phyloP scores from a whole-genome alignment of 2,329 filamentous ascomycete genomes.

The Aspergillus sp. region DNA sequence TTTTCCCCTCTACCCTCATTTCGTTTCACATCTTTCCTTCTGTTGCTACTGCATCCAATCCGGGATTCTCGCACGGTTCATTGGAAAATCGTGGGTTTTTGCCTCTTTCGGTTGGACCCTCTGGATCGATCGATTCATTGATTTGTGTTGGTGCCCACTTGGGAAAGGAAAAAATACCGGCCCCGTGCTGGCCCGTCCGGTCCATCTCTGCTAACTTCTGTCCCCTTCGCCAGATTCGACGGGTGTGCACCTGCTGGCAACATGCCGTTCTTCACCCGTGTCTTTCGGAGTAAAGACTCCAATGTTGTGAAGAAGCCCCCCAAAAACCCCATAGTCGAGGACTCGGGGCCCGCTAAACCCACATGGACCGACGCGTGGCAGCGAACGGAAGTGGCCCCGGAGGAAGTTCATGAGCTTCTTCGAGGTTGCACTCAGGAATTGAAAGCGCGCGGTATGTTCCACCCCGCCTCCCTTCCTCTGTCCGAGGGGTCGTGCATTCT shows the following conservation, averaged over 20 bases:
- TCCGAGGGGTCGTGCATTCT: conserved; percentile 23
- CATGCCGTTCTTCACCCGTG: conserved; percentile 60
- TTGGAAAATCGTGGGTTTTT: conserved; percentile 3
- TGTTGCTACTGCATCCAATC: neutral
- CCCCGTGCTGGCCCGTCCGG: neutral
- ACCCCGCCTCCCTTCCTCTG: conserved; percentile 12
- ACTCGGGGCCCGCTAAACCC: conserved; percentile 63
- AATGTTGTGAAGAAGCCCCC: conserved; percentile 59
- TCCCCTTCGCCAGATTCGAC: neutral
- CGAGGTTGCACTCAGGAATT: conserved; percentile 83
- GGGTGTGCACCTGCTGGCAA: conserved; percentile 13
- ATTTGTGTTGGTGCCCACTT: neutral
- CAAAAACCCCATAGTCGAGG: conserved; percentile 49
- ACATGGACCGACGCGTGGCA: conserved; percentile 86
- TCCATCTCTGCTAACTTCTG: conserved; percentile 8
- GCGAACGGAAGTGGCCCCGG: conserved; percentile 75
- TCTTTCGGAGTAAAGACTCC: conserved; percentile 74
- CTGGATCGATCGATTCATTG: conserved; percentile 2
- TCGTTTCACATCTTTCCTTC: conserved; percentile 3
- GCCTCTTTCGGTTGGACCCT: neutral
- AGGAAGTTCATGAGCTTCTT: conserved; percentile 87
- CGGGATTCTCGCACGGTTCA: conserved; percentile 10
- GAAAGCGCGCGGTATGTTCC: conserved; percentile 79
- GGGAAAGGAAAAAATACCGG: neutral
- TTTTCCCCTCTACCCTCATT: conserved; percentile 1